These are phyloP conservation scores for Melocanna baccifera DNA, from an alignment of 176 grass and related monocot genomes.

Conservation along the genomic window DNA sequence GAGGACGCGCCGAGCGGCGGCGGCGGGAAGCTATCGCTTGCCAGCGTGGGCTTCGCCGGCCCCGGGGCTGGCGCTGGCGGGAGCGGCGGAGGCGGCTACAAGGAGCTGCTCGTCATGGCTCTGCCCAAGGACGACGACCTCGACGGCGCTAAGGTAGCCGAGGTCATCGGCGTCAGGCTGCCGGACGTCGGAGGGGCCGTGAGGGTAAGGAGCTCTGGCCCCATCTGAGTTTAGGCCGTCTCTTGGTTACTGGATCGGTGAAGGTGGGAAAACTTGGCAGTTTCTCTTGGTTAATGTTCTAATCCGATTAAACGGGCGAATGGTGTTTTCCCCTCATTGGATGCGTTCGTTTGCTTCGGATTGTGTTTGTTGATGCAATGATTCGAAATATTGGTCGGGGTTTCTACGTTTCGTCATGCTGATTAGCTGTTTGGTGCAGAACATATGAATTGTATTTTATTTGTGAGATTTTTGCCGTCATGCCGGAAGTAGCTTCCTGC, in stretches of 20 bases:
- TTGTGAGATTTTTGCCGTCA: background rate
- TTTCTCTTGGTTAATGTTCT: background rate
- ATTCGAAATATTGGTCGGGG: background rate
- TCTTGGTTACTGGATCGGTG: background rate
- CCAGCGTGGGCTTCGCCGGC: constrained; percentile 36
- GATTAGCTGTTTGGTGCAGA: background rate
- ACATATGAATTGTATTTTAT: background rate
- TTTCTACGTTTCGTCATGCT: background rate
- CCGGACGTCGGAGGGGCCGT: constrained; percentile 39
- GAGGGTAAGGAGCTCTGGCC: constrained; percentile 23
- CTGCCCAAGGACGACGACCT: constrained; percentile 42
- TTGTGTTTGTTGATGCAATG: background rate
- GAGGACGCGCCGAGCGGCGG: constrained; percentile 19
- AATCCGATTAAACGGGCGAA: background rate
- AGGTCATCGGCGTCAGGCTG: constrained; percentile 31
- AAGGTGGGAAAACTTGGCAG: background rate
- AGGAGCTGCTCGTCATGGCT: constrained; percentile 51
- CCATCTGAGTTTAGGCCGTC: background rate
- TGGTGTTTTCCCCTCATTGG: background rate
- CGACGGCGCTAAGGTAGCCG: constrained; percentile 36
- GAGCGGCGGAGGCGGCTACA: constrained; percentile 16
- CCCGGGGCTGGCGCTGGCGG: background rate
- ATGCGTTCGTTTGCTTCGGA: background rate
- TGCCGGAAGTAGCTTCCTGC: background rate
- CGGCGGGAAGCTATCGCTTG: constrained; percentile 26